Percentiles rank a stretch among this genome's conserved stretches.
Conservation (phyloP, 805 yeast genomes). For the Kodamaea restingae region DNA sequence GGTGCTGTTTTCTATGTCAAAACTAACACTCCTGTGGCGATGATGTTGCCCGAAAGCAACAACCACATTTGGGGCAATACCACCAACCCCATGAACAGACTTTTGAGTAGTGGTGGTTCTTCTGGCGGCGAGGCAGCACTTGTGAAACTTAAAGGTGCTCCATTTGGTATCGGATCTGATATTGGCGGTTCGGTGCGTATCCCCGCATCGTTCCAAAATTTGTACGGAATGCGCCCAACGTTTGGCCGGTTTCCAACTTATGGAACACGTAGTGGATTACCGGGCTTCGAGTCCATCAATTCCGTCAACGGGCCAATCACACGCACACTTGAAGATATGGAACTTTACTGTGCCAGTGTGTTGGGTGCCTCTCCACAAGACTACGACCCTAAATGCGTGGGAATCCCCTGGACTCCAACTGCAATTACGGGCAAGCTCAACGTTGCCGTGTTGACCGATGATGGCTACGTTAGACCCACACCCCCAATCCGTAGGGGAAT, state of each 20-base stretch:
- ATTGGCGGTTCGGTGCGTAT: slow-evolving; percentile 50
- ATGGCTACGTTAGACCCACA: slow-evolving; percentile 46
- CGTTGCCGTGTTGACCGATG: slow-evolving; percentile 43
- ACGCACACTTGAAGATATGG: slow-evolving; percentile 34
- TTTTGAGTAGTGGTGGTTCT: slow-evolving; percentile 48
- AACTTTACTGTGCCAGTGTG: slow-evolving; percentile 35
- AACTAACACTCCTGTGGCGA: slow-evolving; percentile 51
- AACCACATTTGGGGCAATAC: slow-evolving; percentile 46
- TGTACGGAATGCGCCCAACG: slow-evolving; percentile 44
- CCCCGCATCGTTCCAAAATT: slow-evolving; percentile 42
- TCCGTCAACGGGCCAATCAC: slow-evolving; percentile 50
- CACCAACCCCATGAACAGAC: slow-evolving; percentile 41
- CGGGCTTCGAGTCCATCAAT: slow-evolving; percentile 35
- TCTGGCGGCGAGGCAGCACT: slow-evolving; percentile 55
- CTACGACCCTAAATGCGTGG: slow-evolving; percentile 47
- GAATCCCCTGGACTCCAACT: slow-evolving; percentile 46
- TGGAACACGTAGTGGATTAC: slow-evolving; percentile 28
- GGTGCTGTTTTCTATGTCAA: slow-evolving; percentile 57
- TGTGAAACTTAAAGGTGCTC: slow-evolving; percentile 41
- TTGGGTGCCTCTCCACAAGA: slow-evolving; percentile 42
- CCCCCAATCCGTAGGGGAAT: slow-evolving; percentile 54
- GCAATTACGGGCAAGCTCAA: slow-evolving; percentile 34
- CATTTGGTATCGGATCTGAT: slow-evolving; percentile 53
- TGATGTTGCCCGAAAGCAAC: slow-evolving; percentile 47
- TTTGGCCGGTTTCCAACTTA: slow-evolving; percentile 42